Conservation (phyloP, 1,139 yeast species). For the Kurtzmaniella quercitrusa region DNA sequence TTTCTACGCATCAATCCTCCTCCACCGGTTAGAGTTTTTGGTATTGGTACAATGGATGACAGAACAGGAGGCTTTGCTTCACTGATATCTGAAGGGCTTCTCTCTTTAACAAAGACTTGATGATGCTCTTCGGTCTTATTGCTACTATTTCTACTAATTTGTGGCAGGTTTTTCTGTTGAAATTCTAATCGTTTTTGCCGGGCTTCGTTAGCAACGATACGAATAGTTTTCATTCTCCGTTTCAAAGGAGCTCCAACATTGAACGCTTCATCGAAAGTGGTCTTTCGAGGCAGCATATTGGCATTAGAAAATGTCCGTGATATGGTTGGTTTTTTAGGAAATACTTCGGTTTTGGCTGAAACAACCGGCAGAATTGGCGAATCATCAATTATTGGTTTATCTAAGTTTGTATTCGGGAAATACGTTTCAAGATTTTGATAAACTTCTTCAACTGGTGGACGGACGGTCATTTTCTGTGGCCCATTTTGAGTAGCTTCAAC, state of each 20-base stretch:
- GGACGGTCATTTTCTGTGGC: slow-evolving; percentile 44
- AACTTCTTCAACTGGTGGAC: slow-evolving; percentile 94
- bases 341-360: slow-evolving; percentile 5
- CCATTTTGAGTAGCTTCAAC: slow-evolving; percentile 3
- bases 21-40: slow-evolving; percentile 9
- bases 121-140: neutral
- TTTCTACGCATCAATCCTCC: slow-evolving; percentile 61
- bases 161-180: slow-evolving; percentile 13
- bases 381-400: slow-evolving; percentile 85
- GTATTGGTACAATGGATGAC: neutral
- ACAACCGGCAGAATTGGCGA: slow-evolving; percentile 56
- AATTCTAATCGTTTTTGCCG: slow-evolving; percentile 45
- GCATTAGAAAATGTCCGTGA: slow-evolving; percentile 48
- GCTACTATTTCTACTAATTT: slow-evolving; percentile 4
- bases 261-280: neutral
- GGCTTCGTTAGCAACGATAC: slow-evolving; percentile 93
- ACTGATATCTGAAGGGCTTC: neutral
- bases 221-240: slow-evolving; percentile 72
- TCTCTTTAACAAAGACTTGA: neutral
- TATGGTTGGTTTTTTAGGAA: slow-evolving; percentile 31
- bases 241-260: slow-evolving; percentile 9
- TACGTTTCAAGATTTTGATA: slow-evolving; percentile 87
- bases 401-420: slow-evolving; percentile 90
- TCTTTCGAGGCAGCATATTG: slow-evolving; percentile 33
- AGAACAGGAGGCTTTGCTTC: neutral